Evolutionary conservation across 768 basidiomycete species (phyloP).

Genomic region (Arthromyces matolae): DNA sequence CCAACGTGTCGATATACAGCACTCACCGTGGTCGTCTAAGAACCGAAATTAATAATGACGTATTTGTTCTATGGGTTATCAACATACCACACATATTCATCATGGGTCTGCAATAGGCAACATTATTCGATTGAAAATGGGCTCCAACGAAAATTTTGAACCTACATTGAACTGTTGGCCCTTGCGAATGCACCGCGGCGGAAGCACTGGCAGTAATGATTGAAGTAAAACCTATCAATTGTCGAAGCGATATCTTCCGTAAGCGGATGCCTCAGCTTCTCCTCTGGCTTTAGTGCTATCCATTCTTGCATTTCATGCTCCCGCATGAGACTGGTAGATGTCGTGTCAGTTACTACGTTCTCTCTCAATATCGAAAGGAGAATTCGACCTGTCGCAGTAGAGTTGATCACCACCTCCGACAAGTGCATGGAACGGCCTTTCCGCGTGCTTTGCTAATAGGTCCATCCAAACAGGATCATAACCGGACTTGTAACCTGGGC

Average conservation of each 20-base stretch:
- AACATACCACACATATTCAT: conserved; percentile 77
- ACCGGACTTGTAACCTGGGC: conserved; percentile 74
- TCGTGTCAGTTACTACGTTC: background rate
- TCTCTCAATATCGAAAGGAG: background rate
- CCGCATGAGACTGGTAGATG: conserved; percentile 55
- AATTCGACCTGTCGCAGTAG: conserved; percentile 72
- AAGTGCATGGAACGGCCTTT: conserved; percentile 82
- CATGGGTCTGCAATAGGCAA: conserved; percentile 79
- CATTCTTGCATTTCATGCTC: conserved; percentile 90
- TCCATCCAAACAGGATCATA: conserved; percentile 95
- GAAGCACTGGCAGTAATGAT: conserved; percentile 86
- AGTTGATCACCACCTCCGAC: conserved; percentile 94
- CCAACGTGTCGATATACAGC: background rate
- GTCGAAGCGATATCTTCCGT: conserved; percentile 69
- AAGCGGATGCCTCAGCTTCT: conserved; percentile 56
- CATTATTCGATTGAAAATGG: too few species aligned
- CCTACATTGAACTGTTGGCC: conserved; percentile 88
- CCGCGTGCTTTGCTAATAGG: conserved; percentile 76
- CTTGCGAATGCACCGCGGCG: conserved; percentile 86
- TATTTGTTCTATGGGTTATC: too few species aligned
- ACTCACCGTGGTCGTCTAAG: conserved; percentile 76
- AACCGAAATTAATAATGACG: background rate
- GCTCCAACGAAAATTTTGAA: too few species aligned
- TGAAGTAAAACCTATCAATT: conserved; percentile 87
- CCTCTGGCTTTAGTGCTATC: conserved; percentile 58